Evolutionary conservation across 1,139 yeast genomes (phyloP), one percentile per base, ranked within the genome.

Genomic region (Diutina neorugosa): DNA sequence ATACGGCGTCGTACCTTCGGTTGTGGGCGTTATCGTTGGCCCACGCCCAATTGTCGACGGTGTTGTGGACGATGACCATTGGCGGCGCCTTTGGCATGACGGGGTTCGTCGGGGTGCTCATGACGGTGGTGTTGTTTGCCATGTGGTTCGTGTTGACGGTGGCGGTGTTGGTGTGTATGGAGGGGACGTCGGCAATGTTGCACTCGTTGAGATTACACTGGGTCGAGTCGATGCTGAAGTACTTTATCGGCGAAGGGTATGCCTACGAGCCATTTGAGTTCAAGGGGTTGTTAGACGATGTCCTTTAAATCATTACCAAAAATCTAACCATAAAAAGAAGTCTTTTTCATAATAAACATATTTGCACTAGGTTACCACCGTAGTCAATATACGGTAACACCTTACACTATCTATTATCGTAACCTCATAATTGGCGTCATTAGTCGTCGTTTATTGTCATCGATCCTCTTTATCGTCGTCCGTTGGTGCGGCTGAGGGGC

Each of bases 1-100:
- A 94, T 66, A 94, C 98, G 0, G 99, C 99, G 0, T 93, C 98
- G 0, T 94, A 94, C 64, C 78, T 93, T 60, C 84, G 98, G 65
- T 73, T 93, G 55, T 49, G 43, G 43, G 42, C 51, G 5, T 31
- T 34, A 7, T 48, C 43, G 23, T 34, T 34, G 18, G 43, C 51
- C 19, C 51, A 48, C 21, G 42, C 43, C 19, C 51, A 34, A 19
- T 48, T 31, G 51, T 41, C 21, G 51, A 31, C 51, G n/a, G 43
- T 34, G 9, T 48, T 34, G 43, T 34, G 51, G 43, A 19, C 27
- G 6, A 34, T 34, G 43, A 34, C 51, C 21, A 34, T 31, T 20
- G 43, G 51, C 19, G 50, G 50, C 16, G 50, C 50, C 8, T 46
- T 46, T 27, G 50, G 50, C 40, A 27, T 46, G 40, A 25, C 40